Evolutionary conservation across 176 grass and related monocot genomes (phyloP), one percentile per base, ranked within the genome.

Genomic region (Carex myosuroides): DNA sequence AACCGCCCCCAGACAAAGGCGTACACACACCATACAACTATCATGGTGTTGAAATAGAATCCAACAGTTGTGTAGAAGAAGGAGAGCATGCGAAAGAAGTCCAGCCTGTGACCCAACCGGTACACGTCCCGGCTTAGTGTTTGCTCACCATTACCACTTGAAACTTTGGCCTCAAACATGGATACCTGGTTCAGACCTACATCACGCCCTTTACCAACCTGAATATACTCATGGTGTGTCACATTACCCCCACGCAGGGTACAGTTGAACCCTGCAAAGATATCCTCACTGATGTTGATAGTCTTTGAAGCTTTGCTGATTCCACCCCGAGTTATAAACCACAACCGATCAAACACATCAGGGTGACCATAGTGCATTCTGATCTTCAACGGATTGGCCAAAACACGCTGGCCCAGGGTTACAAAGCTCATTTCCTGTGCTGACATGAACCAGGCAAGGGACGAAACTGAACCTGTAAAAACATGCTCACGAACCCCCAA

Each of bases 281-380:
- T 97, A 52, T 97, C 94, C 84, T 97, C 94, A 59, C 92, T 97
- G 48, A 97, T 97, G 82, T 97, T 97, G 54, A 97, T 91, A 64
- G 83, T 85, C 81, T 63, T 89, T 76, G 92, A 94, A 89, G 94
- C 94, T 87, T 97, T 97, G 83, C 94, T 97, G 83, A 97, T 92
- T 46, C 94, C 92, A 72, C 94, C 94, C 69, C 94, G 87, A 5
- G 90, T 85, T 78, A 97, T 75, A 81, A 97, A 97, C 94, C 94
- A 97, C 78, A 97, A 92, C 46, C 94, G 92, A 70, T 97, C 94
- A 89, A 97, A 97, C 37, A 97, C 94, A 87, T 97, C 94, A 16
- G 94, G 94, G 65, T 97, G 94, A 8, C 94, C 94, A 87, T 97
- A 97, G 79, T 97, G 94, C 94, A 97, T 97, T 92, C 94, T 90